phyloP scores from a whole-genome alignment of 805 yeast genomes.

The Clavispora carvajalis region DNA sequence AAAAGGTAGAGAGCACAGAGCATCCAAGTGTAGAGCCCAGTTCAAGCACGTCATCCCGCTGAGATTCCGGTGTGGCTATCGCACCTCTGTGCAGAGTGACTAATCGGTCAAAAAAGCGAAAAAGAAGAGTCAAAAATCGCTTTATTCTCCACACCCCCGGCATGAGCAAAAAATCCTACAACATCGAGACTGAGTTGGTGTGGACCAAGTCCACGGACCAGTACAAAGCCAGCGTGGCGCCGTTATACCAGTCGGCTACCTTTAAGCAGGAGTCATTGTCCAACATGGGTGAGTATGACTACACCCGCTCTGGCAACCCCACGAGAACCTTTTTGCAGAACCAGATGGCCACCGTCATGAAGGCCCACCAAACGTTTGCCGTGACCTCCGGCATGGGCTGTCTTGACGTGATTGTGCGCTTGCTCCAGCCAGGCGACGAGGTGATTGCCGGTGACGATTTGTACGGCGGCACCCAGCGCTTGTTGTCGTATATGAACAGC shows the following conservation, averaged over 20 bases:
- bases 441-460: conserved; percentile 93
- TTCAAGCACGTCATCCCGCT: no score
- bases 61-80: not conserved
- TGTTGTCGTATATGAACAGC: conserved; percentile 64
- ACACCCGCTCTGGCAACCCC: conserved; percentile 92
- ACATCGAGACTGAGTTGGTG: conserved; percentile 68
- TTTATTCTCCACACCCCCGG: not conserved
- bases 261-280: conserved; percentile 73
- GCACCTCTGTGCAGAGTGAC: conserved; percentile 1
- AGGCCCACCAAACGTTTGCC: conserved; percentile 71
- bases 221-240: conserved; percentile 76
- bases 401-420: conserved; percentile 74
- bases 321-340: conserved; percentile 77
- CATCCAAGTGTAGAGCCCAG: no score
- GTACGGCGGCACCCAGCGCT: conserved; percentile 90
- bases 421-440: conserved; percentile 78
- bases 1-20: no score
- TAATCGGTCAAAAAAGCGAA: not conserved
- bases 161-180: conserved; percentile 33
- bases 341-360: conserved; percentile 74
- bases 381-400: conserved; percentile 94
- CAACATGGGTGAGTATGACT: conserved; percentile 68
- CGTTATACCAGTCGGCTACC: conserved; percentile 91
- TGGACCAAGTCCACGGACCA: conserved; percentile 57
- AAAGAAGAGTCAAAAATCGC: not conserved